These are phyloP conservation scores for Fusarium hostae DNA, from an alignment of 2,329 filamentous ascomycete species.

Conservation along the genomic window DNA sequence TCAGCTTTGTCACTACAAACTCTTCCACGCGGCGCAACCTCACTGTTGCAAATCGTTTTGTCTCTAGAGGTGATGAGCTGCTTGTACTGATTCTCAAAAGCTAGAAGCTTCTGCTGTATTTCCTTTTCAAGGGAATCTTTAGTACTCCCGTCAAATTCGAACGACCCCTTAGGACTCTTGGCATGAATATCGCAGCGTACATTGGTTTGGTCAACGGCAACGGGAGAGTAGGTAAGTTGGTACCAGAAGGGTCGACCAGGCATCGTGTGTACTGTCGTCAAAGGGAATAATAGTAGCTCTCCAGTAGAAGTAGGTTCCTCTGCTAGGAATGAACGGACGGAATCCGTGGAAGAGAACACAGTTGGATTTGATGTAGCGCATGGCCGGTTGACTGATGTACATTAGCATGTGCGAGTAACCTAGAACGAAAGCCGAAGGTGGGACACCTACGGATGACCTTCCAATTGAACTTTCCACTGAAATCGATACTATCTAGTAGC, in stretches of 20 bases:
- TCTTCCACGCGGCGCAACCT: rapidly evolving
- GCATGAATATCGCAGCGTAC: neutral
- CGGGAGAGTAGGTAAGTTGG: neutral
- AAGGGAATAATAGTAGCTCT: neutral
- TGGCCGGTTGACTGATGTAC: neutral
- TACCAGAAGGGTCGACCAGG: neutral
- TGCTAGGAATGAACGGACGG: rapidly evolving
- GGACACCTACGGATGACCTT: neutral
- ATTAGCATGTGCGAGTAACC: neutral
- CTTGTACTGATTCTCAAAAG: neutral
- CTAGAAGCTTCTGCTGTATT: neutral
- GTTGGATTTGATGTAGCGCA: too few relatives aligned
- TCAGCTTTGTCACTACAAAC: rapidly evolving
- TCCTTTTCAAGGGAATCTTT: neutral
- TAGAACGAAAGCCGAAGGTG: rapidly evolving
- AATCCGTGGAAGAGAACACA: rapidly evolving
- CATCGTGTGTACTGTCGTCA: neutral
- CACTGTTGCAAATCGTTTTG: rapidly evolving
- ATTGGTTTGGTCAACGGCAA: neutral
- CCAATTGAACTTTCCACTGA: neutral
- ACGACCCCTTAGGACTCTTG: rapidly evolving
- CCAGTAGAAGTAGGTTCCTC: neutral
- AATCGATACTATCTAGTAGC: neutral
- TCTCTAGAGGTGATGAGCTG: neutral
- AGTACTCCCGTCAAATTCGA: rapidly evolving